These are phyloP conservation scores for Rhynchosporium agropyri DNA, from an alignment of 2,329 filamentous ascomycete species.

Conservation along the genomic window DNA sequence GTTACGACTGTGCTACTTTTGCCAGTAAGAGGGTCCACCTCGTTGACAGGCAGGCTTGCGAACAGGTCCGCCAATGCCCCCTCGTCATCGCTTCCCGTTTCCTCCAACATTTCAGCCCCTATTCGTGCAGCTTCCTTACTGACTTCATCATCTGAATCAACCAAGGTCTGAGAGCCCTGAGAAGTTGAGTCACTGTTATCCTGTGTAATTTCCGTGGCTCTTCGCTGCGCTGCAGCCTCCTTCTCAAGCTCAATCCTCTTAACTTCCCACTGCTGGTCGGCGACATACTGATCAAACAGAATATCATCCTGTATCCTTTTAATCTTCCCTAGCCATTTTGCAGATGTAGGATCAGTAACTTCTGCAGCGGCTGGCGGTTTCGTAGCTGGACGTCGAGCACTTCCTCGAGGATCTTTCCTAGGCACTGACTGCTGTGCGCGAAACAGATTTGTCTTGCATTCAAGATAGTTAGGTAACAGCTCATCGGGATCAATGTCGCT, in stretches of 20 bases:
- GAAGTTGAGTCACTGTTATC: slow-evolving; percentile 37
- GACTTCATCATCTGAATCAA: slow-evolving; percentile 51
- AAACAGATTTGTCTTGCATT: slow-evolving; percentile 71
- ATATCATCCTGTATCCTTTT: slow-evolving; percentile 76
- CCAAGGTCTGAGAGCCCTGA: slow-evolving; percentile 37
- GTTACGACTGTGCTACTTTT: slow-evolving; percentile 60
- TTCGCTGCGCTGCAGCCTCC: slow-evolving; percentile 57
- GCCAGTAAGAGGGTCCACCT: slow-evolving; percentile 61
- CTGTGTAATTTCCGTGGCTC: slow-evolving; percentile 36
- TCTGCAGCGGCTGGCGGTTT: slow-evolving; percentile 26
- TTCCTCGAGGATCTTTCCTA: slow-evolving; percentile 45
- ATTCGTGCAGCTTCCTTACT: slow-evolving; percentile 60
- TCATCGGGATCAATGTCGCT: slow-evolving; percentile 76
- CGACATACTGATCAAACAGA: slow-evolving; percentile 69
- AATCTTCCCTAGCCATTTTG: slow-evolving; percentile 73
- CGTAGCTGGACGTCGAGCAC: slow-evolving; percentile 20
- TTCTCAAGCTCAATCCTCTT: slow-evolving; percentile 63
- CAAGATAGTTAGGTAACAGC: slow-evolving; percentile 74
- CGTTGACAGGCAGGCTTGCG: slow-evolving; percentile 60
- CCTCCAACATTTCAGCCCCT: slow-evolving; percentile 59
- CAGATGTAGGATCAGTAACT: slow-evolving; percentile 48
- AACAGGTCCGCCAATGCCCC: slow-evolving; percentile 59
- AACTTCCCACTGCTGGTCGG: slow-evolving; percentile 66
- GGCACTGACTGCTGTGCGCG: slow-evolving; percentile 55
- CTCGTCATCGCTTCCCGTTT: slow-evolving; percentile 56